These are phyloP conservation scores for Globisporangium nodosum DNA, from an alignment of 352 stramenopile genomes.

Conservation along the genomic window DNA sequence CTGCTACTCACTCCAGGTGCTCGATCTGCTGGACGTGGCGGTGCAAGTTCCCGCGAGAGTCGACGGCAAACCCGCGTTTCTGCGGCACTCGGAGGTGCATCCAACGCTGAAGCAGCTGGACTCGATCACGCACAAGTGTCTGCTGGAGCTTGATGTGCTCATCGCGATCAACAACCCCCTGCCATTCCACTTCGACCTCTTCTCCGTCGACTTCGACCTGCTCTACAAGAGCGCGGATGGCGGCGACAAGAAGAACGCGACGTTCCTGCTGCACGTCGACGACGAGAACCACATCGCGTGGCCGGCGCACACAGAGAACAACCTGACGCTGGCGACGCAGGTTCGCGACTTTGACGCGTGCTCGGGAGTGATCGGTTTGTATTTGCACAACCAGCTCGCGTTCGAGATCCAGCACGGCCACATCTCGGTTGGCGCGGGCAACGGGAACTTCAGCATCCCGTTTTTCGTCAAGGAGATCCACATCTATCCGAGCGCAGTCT, in stretches of 20 bases:
- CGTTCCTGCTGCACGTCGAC: slow-evolving; percentile 46
- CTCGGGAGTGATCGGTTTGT: slow-evolving; percentile 55
- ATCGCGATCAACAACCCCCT: slow-evolving; percentile 78
- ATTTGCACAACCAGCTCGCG: slow-evolving; percentile 51
- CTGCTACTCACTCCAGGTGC: slow-evolving; percentile 67
- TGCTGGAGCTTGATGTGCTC: slow-evolving; percentile 61
- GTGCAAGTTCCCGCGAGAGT: slow-evolving; percentile 64
- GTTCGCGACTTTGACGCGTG: slow-evolving; percentile 62
- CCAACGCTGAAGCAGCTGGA: slow-evolving; percentile 70
- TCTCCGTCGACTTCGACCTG: slow-evolving; percentile 59
- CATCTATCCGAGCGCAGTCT: slow-evolving; percentile 37
- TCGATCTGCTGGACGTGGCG: slow-evolving; percentile 57
- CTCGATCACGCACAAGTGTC: slow-evolving; percentile 63
- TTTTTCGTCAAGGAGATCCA: slow-evolving; percentile 65
- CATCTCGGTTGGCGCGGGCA: slow-evolving; percentile 50
- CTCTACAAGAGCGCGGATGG: slow-evolving; percentile 42
- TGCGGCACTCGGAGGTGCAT: slow-evolving; percentile 54
- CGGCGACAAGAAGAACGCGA: slow-evolving; percentile 10
- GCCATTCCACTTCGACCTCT: slow-evolving; percentile 72
- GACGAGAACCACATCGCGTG: slow-evolving; percentile 46
- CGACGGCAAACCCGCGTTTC: slow-evolving; percentile 58
- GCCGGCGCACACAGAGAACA: slow-evolving; percentile 58
- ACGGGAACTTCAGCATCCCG: slow-evolving; percentile 65
- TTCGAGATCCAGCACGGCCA: slow-evolving; percentile 63
- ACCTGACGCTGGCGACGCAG: slow-evolving; percentile 44